These are phyloP conservation scores for Daldinia childiae DNA, from an alignment of 495 filamentous ascomycete genomes.

Conservation along the genomic window DNA sequence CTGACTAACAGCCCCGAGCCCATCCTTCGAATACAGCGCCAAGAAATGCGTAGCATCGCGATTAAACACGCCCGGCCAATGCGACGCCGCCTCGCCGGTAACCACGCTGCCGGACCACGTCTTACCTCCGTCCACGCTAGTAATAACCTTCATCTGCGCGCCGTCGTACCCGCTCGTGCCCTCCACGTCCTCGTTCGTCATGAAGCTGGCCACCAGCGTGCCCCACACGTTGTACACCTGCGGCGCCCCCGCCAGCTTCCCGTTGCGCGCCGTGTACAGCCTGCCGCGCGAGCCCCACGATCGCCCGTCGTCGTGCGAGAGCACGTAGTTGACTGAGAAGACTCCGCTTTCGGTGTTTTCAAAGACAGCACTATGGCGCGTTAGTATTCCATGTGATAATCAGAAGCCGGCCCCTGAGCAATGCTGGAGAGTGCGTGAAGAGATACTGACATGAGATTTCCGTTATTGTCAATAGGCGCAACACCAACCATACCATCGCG, in stretches of 20 bases:
- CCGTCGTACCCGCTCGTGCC: constrained; percentile 43
- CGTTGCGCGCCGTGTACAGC: constrained; percentile 59
- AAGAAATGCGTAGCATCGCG: constrained; percentile 25
- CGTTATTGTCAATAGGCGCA: constrained; percentile 50
- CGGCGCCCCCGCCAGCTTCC: constrained; percentile 54
- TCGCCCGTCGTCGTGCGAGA: constrained; percentile 65
- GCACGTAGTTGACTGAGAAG: constrained; percentile 61
- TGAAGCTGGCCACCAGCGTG: constrained; percentile 66
- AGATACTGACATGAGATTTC: constrained; percentile 45
- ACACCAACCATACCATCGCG: constrained; percentile 71
- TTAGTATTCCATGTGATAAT: too few relatives aligned
- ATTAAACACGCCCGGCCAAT: constrained; percentile 57
- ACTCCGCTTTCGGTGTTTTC: constrained; percentile 59
- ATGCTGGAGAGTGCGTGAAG: too few relatives aligned
- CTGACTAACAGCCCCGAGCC: constrained; percentile 25
- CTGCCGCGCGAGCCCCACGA: constrained; percentile 64
- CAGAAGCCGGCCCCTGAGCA: too few relatives aligned
- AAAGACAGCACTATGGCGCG: constrained; percentile 55
- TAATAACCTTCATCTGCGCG: constrained; percentile 48
- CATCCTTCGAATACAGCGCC: constrained; percentile 29
- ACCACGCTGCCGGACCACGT: constrained; percentile 54
- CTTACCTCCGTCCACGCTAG: constrained; percentile 50
- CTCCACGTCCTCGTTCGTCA: constrained; percentile 66
- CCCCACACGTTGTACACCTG: constrained; percentile 67
- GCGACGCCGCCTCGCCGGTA: constrained; percentile 42